Evolutionary conservation across 2,329 filamentous ascomycete species (phyloP).

Genomic region (Plenodomus tracheiphilus): DNA sequence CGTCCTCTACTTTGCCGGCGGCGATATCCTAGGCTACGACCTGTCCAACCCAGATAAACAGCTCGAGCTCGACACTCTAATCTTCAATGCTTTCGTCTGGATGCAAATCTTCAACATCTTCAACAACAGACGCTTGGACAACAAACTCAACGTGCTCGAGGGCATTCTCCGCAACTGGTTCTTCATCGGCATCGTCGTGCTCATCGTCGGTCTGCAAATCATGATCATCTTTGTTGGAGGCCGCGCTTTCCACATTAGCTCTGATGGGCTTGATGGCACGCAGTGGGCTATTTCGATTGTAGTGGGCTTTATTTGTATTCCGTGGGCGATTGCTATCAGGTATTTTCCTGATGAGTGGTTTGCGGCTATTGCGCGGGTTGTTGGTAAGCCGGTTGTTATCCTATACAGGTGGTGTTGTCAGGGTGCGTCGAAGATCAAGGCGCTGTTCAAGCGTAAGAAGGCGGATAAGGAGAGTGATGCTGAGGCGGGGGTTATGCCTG

Average conservation of each 20-base stretch:
- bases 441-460: conserved; percentile 21
- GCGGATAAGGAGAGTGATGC: conserved; percentile 18
- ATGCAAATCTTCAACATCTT: conserved; percentile 74
- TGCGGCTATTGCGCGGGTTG: conserved; percentile 20
- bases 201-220: conserved; percentile 63
- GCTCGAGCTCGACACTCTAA: conserved; percentile 61
- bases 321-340: conserved; percentile 56
- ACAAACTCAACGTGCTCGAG: conserved; percentile 65
- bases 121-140: conserved; percentile 66
- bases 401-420: conserved; percentile 19
- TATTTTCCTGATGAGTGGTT: conserved; percentile 54
- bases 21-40: conserved; percentile 58
- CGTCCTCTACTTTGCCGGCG: conserved; percentile 64
- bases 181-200: conserved; percentile 60
- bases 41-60: conserved; percentile 35
- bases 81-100: conserved; percentile 74
- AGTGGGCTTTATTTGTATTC: conserved; percentile 55
- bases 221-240: conserved; percentile 63
- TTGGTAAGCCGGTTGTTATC: conserved; percentile 28
- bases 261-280: conserved; percentile 52
- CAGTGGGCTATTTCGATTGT: conserved; percentile 66
- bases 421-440: conserved; percentile 12
- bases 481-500: conserved; percentile 17
- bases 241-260: conserved; percentile 56
- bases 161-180: conserved; percentile 60